Percentiles rank a stretch among this genome's conserved stretches.
phyloP scores from a whole-genome alignment of 352 stramenopile genomes.

The Pythium coloratum region DNA sequence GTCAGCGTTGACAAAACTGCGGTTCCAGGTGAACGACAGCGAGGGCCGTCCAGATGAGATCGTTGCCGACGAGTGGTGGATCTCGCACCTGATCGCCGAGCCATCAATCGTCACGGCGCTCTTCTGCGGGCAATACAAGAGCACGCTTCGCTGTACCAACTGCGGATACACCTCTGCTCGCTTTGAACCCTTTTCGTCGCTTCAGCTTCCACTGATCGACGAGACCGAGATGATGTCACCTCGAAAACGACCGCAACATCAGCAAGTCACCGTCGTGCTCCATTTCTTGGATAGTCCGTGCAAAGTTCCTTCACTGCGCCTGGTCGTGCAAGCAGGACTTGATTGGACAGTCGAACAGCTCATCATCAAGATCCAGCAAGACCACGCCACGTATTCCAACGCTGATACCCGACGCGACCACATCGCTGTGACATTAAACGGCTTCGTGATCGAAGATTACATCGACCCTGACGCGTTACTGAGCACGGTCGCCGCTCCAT shows the following conservation, averaged over 20 bases:
- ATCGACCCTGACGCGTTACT: conserved; percentile 38
- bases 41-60: conserved; percentile 92
- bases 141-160: conserved; percentile 81
- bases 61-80: conserved; percentile 97
- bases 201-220: conserved; percentile 57
- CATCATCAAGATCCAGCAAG: conserved; percentile 33
- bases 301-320: conserved; percentile 16
- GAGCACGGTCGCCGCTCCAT: conserved; percentile 21
- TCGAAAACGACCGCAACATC: conserved; percentile 9
- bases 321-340: conserved; percentile 23
- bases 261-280: conserved; percentile 40
- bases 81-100: conserved; percentile 93
- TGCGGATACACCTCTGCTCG: conserved; percentile 85
- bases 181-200: conserved; percentile 89
- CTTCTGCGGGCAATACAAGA: conserved; percentile 98
- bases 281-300: conserved; percentile 33
- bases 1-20: not conserved
- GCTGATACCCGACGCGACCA: conserved; percentile 16
- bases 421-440: conserved; percentile 29
- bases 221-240: conserved; percentile 18
- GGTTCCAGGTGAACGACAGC: conserved; percentile 89
- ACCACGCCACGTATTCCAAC: conserved; percentile 23
- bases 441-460: conserved; percentile 31
- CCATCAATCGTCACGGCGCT: conserved; percentile 94
- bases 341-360: conserved; percentile 46